These are phyloP conservation scores for Gonapodya prolifera DNA, from an alignment of 192 early-diverging fungal species.

Conservation along the genomic window DNA sequence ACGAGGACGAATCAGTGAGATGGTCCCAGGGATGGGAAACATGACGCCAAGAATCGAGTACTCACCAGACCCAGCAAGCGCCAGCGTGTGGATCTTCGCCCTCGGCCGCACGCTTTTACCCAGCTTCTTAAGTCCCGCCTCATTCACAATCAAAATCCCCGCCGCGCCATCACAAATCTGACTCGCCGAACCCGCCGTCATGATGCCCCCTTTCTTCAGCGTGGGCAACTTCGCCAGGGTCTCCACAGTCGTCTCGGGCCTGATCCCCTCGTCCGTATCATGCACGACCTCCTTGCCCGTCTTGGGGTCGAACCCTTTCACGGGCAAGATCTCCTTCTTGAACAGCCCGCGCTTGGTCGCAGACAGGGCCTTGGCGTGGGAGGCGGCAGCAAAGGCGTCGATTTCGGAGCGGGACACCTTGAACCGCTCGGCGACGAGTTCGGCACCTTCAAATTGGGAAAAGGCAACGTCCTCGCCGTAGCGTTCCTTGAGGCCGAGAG, in stretches of 20 bases:
- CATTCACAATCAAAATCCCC: slow-evolving; percentile 71
- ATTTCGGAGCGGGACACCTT: slow-evolving; percentile 65
- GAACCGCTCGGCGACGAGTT: slow-evolving; percentile 80
- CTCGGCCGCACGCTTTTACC: slow-evolving; percentile 59
- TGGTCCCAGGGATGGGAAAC: slow-evolving; percentile 53
- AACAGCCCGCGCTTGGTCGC: slow-evolving; percentile 67
- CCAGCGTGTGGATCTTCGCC: slow-evolving; percentile 88
- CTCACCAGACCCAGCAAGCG: slow-evolving; percentile 78
- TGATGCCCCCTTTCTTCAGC: slow-evolving; percentile 72
- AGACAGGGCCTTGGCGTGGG: slow-evolving; percentile 65
- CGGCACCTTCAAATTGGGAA: slow-evolving; percentile 92
- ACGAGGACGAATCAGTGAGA: slow-evolving; percentile 49
- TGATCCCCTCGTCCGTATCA: slow-evolving; percentile 76
- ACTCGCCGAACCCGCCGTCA: slow-evolving; percentile 90
- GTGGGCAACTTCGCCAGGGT: slow-evolving; percentile 61
- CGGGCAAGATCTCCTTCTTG: slow-evolving; percentile 64
- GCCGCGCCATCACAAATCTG: slow-evolving; percentile 92
- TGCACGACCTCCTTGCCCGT: slow-evolving; percentile 44
- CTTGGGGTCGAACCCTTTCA: slow-evolving; percentile 61
- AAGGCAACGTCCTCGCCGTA: slow-evolving; percentile 71
- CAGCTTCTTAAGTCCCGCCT: slow-evolving; percentile 62
- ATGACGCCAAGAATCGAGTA: neutral
- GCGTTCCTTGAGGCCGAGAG: slow-evolving; percentile 66
- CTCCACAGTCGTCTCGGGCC: slow-evolving; percentile 73
- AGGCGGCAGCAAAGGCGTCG: slow-evolving; percentile 68